A percentile compares a stretch with the other conserved stretches of the same genome.
These are phyloP conservation scores for Melampsora abietis-canadensis DNA, from an alignment of 1,284 basidiomycete species.

Conservation along the genomic window DNA sequence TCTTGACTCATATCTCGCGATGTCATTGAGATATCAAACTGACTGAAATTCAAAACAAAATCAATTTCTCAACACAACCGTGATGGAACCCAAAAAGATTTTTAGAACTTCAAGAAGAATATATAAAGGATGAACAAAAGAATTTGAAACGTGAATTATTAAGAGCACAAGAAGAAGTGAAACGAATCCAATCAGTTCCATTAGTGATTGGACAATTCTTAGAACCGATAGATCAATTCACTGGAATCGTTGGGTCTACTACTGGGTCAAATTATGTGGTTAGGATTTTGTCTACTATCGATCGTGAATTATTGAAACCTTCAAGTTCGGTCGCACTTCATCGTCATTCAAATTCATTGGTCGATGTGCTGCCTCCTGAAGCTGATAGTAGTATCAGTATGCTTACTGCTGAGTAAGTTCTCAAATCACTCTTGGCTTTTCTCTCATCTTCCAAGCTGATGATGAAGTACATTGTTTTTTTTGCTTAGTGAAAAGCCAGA, in stretches of 20 bases:
- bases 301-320: slow-evolving; percentile 94
- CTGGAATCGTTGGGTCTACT: slow-evolving; percentile 95
- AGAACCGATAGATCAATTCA: slow-evolving; percentile 96
- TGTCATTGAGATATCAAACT: no score
- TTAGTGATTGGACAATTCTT: slow-evolving; percentile 99
- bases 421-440: background rate
- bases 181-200: slow-evolving; percentile 96
- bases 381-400: slow-evolving; percentile 96
- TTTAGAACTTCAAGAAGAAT: slow-evolving; percentile 78
- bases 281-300: slow-evolving; percentile 91
- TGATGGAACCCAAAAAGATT: slow-evolving; percentile 55
- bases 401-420: slow-evolving; percentile 67
- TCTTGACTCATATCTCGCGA: background rate
- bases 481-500: background rate
- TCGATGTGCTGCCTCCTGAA: slow-evolving; percentile 97
- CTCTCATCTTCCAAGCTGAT: background rate
- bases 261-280: slow-evolving; percentile 99
- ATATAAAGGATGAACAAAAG: slow-evolving; percentile 98
- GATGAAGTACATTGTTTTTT: no score
- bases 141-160: slow-evolving; percentile 97
- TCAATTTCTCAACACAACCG: no score
- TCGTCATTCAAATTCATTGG: slow-evolving; percentile 95
- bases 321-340: slow-evolving; percentile 96
- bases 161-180: slow-evolving; percentile 98
- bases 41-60: no score